phyloP scores from a whole-genome alignment of 192 early-diverging fungal species.

The Coemansia sp. region DNA sequence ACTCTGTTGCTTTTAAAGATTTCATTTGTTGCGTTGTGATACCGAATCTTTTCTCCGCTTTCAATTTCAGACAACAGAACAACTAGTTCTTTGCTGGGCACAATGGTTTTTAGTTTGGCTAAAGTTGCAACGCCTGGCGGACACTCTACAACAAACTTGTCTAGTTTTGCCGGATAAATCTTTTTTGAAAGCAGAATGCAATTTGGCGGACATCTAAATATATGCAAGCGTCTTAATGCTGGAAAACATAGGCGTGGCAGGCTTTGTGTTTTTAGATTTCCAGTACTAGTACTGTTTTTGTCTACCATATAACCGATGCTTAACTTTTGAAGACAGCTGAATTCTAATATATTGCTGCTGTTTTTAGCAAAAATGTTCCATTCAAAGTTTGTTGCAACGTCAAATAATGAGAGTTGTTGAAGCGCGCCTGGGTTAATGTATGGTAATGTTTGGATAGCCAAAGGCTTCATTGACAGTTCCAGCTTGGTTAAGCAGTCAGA shows the following conservation, averaged over 20 bases:
- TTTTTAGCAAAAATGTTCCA: slow-evolving; percentile 11
- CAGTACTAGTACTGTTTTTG: neutral
- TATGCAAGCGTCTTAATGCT: neutral
- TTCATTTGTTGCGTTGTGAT: slow-evolving; percentile 6
- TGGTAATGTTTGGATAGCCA: slow-evolving; percentile 11
- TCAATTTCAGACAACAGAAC: neutral
- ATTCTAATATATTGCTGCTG: neutral
- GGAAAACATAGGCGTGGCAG: neutral
- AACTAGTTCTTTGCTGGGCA: slow-evolving; percentile 4
- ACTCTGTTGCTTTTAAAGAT: neutral
- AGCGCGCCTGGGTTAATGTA: slow-evolving; percentile 5
- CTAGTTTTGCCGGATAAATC: slow-evolving; percentile 6
- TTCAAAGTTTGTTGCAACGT: slow-evolving; percentile 11
- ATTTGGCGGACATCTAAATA: slow-evolving; percentile 7
- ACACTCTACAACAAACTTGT: slow-evolving; percentile 5
- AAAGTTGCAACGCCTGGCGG: neutral
- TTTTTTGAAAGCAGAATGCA: slow-evolving; percentile 7
- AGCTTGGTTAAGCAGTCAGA: slow-evolving; percentile 7
- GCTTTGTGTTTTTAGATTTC: neutral
- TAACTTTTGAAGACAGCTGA: slow-evolving; percentile 4
- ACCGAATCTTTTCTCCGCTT: neutral
- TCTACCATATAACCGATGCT: slow-evolving; percentile 8
- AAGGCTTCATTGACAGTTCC: slow-evolving; percentile 8
- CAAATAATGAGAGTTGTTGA: slow-evolving; percentile 14
- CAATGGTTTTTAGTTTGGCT: neutral